phyloP scores from a whole-genome alignment of 306 rosid genomes.

The Elaeagnus macrophylla region DNA sequence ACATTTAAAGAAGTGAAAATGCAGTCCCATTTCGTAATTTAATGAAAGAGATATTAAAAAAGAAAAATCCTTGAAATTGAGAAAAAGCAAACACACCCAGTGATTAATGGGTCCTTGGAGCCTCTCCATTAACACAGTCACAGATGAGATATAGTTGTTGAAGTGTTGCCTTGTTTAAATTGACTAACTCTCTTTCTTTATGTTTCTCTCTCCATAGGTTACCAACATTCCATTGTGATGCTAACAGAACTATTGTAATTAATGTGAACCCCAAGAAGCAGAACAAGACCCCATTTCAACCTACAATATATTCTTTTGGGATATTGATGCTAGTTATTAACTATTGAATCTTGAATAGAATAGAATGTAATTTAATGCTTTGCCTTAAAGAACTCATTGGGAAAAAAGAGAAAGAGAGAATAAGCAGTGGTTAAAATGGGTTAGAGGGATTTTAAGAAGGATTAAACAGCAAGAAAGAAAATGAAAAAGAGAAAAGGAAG shows the following conservation, averaged over 20 bases:
- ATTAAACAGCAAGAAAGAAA: constrained; percentile 13
- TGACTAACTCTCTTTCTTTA: constrained; percentile 14
- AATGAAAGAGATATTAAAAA: constrained; percentile 22
- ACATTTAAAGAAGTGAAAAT: constrained; percentile 36
- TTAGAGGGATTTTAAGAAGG: constrained; percentile 1
- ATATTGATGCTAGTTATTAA: constrained; percentile 23
- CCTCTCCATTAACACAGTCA: constrained; percentile 50
- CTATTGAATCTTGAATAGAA: constrained; percentile 25
- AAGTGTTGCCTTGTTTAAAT: constrained; percentile 25
- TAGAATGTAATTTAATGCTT: constrained; percentile 49
- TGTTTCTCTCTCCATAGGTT: constrained; percentile 18
- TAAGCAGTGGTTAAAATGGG: constrained; percentile 10
- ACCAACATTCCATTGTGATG: constrained; percentile 66
- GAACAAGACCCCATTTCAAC: constrained; percentile 52
- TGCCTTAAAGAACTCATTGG: constrained; percentile 20
- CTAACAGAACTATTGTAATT: constrained; percentile 54
- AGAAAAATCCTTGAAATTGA: not conserved
- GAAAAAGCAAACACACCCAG: constrained; percentile 44
- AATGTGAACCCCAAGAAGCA: constrained; percentile 51
- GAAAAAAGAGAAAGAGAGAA: constrained; percentile 10
- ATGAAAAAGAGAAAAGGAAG: constrained; percentile 11
- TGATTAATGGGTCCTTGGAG: constrained; percentile 82
- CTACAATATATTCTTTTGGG: constrained; percentile 35
- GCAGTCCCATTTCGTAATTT: constrained; percentile 27
- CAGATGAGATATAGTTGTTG: constrained; percentile 27